A percentile compares a stretch with the other conserved stretches of the same genome.
These are phyloP conservation scores for Candida incommunis DNA, from an alignment of 805 yeast genomes.

Conservation along the genomic window DNA sequence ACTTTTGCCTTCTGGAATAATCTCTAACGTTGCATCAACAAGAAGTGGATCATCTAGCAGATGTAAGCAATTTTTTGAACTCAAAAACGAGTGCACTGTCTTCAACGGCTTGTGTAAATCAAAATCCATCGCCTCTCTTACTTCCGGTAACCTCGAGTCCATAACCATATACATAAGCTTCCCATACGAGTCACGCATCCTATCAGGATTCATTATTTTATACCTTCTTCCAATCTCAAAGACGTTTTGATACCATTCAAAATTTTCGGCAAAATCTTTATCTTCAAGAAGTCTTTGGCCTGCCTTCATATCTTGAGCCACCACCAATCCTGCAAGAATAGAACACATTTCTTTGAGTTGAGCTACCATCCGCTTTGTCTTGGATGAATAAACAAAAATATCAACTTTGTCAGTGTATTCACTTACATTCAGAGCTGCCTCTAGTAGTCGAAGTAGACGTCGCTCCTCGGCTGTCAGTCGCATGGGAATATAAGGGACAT, in stretches of 20 bases:
- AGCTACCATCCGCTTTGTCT: conserved; percentile 54
- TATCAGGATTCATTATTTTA: conserved; percentile 74
- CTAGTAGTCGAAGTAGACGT: conserved; percentile 47
- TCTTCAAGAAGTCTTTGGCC: conserved; percentile 48
- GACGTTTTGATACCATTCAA: conserved; percentile 55
- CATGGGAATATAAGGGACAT: conserved; percentile 44
- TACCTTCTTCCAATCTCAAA: conserved; percentile 73
- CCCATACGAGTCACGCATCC: conserved; percentile 67
- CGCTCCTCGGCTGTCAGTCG: conserved; percentile 57
- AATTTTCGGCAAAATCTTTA: conserved; percentile 54
- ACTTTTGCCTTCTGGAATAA: conserved; percentile 43
- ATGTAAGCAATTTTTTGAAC: conserved; percentile 24
- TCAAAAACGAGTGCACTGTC: conserved; percentile 40
- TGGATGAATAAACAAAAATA: conserved; percentile 49
- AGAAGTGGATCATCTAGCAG: conserved; percentile 46
- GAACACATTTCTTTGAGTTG: conserved; percentile 69
- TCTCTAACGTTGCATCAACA: conserved; percentile 53
- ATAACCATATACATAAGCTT: conserved; percentile 71
- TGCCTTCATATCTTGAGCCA: conserved; percentile 58
- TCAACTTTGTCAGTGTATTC: conserved; percentile 74
- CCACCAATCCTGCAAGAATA: conserved; percentile 62
- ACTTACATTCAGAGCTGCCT: conserved; percentile 65
- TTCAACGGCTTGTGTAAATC: conserved; percentile 59
- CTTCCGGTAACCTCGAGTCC: conserved; percentile 68
- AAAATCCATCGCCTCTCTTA: conserved; percentile 57